phyloP scores from a whole-genome alignment of 176 grass and related monocot genomes.

The Triticum aestivum region DNA sequence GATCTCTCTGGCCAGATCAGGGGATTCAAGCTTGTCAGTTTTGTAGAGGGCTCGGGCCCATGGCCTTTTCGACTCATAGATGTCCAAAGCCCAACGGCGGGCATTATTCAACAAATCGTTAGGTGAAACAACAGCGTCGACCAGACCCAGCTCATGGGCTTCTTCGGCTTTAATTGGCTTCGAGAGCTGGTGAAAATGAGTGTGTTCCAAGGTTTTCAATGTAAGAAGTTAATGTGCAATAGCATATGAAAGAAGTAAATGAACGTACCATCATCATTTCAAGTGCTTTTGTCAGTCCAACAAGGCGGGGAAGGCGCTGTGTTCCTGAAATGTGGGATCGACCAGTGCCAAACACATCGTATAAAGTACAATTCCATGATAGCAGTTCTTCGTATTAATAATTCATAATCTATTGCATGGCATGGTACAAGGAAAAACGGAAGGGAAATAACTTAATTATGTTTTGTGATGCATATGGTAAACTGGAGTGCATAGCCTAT shows the following conservation, averaged over 20 bases:
- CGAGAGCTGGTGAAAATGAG: constrained; percentile 53
- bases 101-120: constrained; percentile 70
- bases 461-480: background rate
- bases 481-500: background rate
- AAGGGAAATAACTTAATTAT: background rate
- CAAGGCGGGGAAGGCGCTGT: constrained; percentile 86
- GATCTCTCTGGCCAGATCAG: constrained; percentile 74
- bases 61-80: constrained; percentile 59
- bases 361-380: background rate
- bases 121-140: constrained; percentile 73
- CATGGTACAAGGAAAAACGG: background rate
- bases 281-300: constrained; percentile 82
- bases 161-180: constrained; percentile 78
- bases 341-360: background rate
- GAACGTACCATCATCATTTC: constrained; percentile 83
- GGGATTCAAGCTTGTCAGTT: constrained; percentile 70
- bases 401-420: background rate
- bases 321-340: constrained; percentile 52
- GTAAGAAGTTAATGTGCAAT: background rate
- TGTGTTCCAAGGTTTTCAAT: background rate
- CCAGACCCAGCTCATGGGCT: constrained; percentile 63
- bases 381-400: background rate
- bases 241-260: background rate
- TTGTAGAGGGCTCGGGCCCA: constrained; percentile 86
- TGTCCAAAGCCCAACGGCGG: constrained; percentile 74